Conservation (phyloP, 164 flowering plant genomes). For the Tetracentron sinense region DNA sequence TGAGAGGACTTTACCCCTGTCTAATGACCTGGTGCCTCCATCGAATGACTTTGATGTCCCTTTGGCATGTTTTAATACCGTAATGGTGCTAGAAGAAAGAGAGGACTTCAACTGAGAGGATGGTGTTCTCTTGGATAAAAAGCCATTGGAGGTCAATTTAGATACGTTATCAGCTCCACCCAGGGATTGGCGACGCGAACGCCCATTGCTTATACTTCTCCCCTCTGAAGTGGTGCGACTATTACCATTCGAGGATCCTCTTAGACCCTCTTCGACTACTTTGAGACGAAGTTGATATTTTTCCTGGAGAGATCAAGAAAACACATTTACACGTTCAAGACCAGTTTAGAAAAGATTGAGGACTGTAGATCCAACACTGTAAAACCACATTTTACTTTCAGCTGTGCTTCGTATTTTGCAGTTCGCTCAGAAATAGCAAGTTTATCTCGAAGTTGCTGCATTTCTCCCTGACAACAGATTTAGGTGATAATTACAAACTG, state of each 20-base stretch:
- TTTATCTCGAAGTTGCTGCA: conserved; percentile 96
- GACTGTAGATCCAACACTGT: not conserved
- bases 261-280: conserved; percentile 82
- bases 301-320: conserved; percentile 45
- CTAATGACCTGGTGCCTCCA: conserved; percentile 88
- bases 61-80: conserved; percentile 82
- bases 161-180: conserved; percentile 89
- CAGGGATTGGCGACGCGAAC: conserved; percentile 85
- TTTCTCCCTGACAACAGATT: conserved; percentile 69
- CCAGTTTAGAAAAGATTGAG: not conserved
- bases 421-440: conserved; percentile 83
- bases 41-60: conserved; percentile 96
- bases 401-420: conserved; percentile 87
- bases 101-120: conserved; percentile 54
- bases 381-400: conserved; percentile 56
- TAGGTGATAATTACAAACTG: not conserved
- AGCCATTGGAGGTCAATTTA: conserved; percentile 68
- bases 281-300: conserved; percentile 77
- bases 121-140: conserved; percentile 65
- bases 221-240: conserved; percentile 59
- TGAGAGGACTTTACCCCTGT: conserved; percentile 60
- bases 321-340: not conserved
- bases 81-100: conserved; percentile 36
- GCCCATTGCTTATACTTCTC: conserved; percentile 77
- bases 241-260: conserved; percentile 47